These are phyloP conservation scores for Ceratobasidium sp. DNA, from an alignment of 1,284 basidiomycete genomes.

Conservation along the genomic window DNA sequence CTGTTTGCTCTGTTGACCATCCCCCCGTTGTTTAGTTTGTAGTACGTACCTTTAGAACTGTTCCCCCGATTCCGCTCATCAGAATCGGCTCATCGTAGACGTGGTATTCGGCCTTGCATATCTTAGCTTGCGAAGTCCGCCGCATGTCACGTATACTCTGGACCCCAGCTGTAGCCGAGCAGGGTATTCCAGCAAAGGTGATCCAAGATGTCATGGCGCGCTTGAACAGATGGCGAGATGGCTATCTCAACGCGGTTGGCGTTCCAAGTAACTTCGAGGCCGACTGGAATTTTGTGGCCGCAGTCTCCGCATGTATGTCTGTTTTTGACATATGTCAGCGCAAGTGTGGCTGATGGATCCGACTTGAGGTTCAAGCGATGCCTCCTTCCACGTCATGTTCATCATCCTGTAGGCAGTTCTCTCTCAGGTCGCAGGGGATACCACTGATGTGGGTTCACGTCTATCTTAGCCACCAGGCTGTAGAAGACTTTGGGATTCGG, in stretches of 20 bases:
- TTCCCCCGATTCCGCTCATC: conserved; percentile 35
- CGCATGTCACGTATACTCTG: conserved; percentile 82
- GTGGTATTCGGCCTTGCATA: conserved; percentile 70
- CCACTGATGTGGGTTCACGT: conserved; percentile 66
- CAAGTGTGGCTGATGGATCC: conserved; percentile 6
- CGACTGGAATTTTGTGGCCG: conserved; percentile 91
- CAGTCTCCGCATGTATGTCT: conserved; percentile 72
- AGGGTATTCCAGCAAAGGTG: conserved; percentile 77
- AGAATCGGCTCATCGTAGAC: conserved; percentile 48
- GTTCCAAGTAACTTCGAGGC: conserved; percentile 84
- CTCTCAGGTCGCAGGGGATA: neutral
- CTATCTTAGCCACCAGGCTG: conserved; percentile 62
- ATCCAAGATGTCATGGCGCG: conserved; percentile 68
- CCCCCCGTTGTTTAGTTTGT: conserved; percentile 56
- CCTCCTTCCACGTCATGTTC: conserved; percentile 91
- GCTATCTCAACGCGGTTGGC: conserved; percentile 80
- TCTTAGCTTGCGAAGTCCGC: conserved; percentile 80
- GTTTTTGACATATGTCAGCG: conserved; percentile 42
- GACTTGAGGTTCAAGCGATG: conserved; percentile 77
- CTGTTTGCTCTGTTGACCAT: conserved; percentile 33
- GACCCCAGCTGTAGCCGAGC: conserved; percentile 75
- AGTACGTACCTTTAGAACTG: conserved; percentile 53
- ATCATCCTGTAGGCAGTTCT: conserved; percentile 51
- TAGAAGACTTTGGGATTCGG: conserved; percentile 85
- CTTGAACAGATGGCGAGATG: conserved; percentile 79